Conservation (phyloP, 371 early-diverging fungal species). For the Catenaria anguillulae region DNA sequence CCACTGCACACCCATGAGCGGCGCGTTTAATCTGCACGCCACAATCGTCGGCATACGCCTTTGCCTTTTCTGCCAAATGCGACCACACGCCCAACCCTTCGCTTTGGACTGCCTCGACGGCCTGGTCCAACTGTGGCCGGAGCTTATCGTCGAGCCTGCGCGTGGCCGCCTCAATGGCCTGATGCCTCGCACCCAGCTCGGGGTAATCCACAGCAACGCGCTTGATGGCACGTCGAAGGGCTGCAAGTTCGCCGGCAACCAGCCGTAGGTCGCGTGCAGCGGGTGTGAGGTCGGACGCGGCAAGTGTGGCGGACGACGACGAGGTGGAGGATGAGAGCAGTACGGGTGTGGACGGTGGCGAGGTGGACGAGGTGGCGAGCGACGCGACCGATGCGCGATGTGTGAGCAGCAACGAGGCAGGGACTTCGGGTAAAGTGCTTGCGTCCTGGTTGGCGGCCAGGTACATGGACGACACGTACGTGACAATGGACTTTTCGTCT, state of each 20-base stretch:
- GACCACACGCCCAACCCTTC: too few species aligned
- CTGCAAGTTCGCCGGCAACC: neutral
- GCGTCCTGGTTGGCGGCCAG: too few species aligned
- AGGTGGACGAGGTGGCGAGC: neutral
- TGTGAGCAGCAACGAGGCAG: too few species aligned
- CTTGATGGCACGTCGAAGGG: neutral
- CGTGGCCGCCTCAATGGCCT: too few species aligned
- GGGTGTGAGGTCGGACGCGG: neutral
- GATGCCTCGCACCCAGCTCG: neutral
- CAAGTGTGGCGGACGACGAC: neutral
- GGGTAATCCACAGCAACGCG: neutral
- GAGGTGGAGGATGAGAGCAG: too few species aligned
- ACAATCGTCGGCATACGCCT: neutral
- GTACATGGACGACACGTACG: conserved; percentile 37
- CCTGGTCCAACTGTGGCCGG: neutral
- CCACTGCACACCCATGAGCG: neutral
- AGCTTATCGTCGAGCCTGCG: neutral
- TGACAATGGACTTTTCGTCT: conserved; percentile 44
- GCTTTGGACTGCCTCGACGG: too few species aligned
- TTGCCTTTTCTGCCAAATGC: too few species aligned
- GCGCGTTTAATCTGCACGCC: neutral
- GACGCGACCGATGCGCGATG: too few species aligned
- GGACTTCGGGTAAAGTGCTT: too few species aligned
- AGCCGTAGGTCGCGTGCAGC: neutral
- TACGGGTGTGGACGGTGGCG: neutral